Percentiles rank a stretch among this genome's conserved stretches.
Conservation (phyloP, 208 protist species). For the Wallacemonas rigidus region DNA sequence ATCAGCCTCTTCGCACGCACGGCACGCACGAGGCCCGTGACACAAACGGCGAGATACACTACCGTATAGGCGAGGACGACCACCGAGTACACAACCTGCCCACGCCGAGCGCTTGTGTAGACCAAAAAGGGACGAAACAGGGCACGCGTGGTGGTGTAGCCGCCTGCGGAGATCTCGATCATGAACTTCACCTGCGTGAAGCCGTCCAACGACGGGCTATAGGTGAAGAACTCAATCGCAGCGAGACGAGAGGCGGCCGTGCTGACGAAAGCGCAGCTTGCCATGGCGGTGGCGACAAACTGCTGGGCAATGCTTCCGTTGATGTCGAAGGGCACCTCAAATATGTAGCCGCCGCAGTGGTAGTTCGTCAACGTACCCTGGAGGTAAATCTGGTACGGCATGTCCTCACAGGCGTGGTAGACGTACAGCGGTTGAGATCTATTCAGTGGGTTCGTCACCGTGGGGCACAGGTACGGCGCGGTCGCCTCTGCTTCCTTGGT, state of each 20-base stretch:
- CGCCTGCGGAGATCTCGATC: constrained; percentile 26
- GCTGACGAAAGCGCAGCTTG: constrained; percentile 31
- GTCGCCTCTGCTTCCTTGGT: neutral
- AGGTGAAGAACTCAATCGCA: constrained; percentile 31
- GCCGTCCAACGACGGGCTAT: constrained; percentile 23
- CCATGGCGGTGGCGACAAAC: constrained; percentile 9
- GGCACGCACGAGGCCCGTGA: constrained; percentile 6
- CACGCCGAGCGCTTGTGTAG: constrained; percentile 18
- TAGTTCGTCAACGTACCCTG: constrained; percentile 18
- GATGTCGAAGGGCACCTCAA: constrained; percentile 35
- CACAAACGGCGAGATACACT: constrained; percentile 17
- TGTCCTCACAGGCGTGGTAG: constrained; percentile 12
- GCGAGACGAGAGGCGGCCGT: constrained; percentile 29
- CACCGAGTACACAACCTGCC: constrained; percentile 18
- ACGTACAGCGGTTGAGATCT: constrained; percentile 17
- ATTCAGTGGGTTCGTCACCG: constrained; percentile 16
- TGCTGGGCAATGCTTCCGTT: constrained; percentile 3
- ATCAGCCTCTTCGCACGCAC: neutral
- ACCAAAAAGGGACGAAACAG: constrained; percentile 23
- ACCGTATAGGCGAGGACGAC: constrained; percentile 24
- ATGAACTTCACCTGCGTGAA: constrained; percentile 28
- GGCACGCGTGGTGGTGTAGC: constrained; percentile 10
- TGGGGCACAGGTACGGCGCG: neutral
- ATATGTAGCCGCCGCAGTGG: constrained; percentile 38
- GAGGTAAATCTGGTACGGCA: neutral